Conservation (phyloP, 805 yeast species). For the Suhomyces pyralidae region DNA sequence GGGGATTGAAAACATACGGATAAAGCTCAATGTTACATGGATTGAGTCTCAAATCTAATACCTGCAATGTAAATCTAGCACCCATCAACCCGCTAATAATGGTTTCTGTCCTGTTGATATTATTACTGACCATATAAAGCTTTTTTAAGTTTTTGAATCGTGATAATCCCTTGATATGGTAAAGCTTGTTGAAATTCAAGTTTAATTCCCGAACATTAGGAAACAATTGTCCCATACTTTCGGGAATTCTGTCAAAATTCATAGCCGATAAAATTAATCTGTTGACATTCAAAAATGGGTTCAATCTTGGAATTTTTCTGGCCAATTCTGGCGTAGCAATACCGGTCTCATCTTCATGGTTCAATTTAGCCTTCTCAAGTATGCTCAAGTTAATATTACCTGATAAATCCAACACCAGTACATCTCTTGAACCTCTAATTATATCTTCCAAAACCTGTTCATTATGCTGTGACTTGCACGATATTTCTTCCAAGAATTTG, state of each 20-base stretch:
- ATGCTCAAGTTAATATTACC: constrained; percentile 28
- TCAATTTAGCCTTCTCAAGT: not conserved
- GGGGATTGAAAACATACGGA: constrained; percentile 52
- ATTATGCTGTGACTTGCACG: constrained; percentile 36
- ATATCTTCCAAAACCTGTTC: not conserved
- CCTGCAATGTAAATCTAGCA: constrained; percentile 30
- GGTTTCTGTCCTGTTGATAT: constrained; percentile 31
- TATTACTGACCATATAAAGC: constrained; percentile 46
- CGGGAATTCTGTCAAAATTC: constrained; percentile 39
- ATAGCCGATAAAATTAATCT: constrained; percentile 46
- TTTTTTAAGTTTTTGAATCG: constrained; percentile 34
- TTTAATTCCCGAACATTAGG: constrained; percentile 49
- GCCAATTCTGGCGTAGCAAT: not conserved
- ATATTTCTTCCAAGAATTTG: constrained; percentile 39
- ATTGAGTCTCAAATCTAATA: constrained; percentile 49
- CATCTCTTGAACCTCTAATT: constrained; percentile 11
- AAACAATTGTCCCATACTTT: constrained; percentile 33
- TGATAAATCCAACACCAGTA: constrained; percentile 38
- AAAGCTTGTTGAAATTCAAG: constrained; percentile 47
- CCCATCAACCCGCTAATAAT: constrained; percentile 30
- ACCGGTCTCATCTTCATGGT: not conserved
- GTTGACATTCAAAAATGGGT: constrained; percentile 35
- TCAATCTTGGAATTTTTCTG: not conserved
- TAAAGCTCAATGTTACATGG: constrained; percentile 46
- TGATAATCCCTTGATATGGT: constrained; percentile 31